Evolutionary conservation across 2,329 filamentous ascomycete genomes (phyloP).

Genomic region (Cladosporium oxysporum): DNA sequence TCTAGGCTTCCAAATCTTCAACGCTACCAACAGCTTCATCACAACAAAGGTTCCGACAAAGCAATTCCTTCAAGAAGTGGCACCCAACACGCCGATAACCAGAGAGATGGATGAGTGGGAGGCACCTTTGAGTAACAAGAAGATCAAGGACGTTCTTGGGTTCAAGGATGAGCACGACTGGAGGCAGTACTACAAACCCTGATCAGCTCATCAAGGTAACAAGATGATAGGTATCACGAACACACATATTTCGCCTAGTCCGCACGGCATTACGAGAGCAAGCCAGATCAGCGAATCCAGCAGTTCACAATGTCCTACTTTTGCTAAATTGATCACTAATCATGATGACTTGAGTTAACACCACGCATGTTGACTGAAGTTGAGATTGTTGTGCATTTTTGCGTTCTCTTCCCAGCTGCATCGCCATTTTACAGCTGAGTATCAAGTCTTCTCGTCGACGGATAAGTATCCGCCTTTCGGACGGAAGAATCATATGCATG

Average conservation of each 20-base stretch:
- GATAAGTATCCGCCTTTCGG: constrained; percentile 4
- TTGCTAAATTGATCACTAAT: not conserved
- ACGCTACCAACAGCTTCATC: constrained; percentile 64
- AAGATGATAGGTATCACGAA: not conserved
- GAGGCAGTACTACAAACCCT: constrained; percentile 50
- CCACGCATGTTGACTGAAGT: not conserved
- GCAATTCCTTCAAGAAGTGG: constrained; percentile 54
- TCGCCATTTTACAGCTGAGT: not conserved
- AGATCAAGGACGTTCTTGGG: constrained; percentile 60
- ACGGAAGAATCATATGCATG: not conserved
- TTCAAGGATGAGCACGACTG: constrained; percentile 62
- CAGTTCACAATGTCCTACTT: not conserved
- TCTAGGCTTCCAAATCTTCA: constrained; percentile 64
- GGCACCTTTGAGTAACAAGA: constrained; percentile 62
- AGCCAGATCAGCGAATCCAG: not conserved
- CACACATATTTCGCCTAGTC: not conserved
- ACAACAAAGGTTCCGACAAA: constrained; percentile 55
- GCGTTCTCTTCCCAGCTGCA: not conserved
- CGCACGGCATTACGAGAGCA: not conserved
- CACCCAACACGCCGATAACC: constrained; percentile 54
- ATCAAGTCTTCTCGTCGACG: not conserved
- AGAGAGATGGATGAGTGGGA: constrained; percentile 60
- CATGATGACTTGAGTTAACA: not conserved
- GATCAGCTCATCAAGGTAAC: not conserved
- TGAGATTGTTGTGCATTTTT: not conserved